phyloP scores from a whole-genome alignment of 2,329 filamentous ascomycete genomes.

The Rhynchosporium agropyri region DNA sequence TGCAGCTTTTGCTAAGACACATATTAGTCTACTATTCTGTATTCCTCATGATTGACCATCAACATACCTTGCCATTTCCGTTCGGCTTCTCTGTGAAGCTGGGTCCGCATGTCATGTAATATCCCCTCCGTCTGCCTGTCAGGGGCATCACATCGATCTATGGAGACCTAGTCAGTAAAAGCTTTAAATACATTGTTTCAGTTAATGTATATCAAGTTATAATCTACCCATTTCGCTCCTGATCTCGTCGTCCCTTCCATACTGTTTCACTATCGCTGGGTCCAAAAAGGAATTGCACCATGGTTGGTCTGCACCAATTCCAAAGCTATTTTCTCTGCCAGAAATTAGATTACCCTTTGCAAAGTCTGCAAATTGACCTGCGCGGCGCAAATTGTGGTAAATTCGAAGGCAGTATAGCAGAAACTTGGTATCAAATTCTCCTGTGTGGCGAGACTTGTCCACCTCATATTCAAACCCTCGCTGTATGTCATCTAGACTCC shows the following conservation, averaged over 20 bases:
- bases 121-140: not conserved
- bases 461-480: not conserved
- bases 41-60: not conserved
- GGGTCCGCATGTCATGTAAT: not conserved
- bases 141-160: not conserved
- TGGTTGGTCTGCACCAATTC: not conserved
- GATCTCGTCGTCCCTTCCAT: conserved; percentile 2
- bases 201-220: not conserved
- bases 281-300: not conserved
- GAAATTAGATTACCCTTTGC: not conserved
- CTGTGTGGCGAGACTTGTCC: not conserved
- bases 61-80: not conserved
- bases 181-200: not conserved
- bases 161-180: not conserved
- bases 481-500: not conserved
- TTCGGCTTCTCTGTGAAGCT: conserved; percentile 12
- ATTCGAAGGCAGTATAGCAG: conserved; percentile 13
- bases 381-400: conserved; percentile 6
- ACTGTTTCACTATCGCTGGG: not conserved
- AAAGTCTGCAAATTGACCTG: not conserved
- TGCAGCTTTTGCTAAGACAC: not conserved
- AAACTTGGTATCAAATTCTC: not conserved
- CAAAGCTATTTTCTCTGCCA: not conserved
- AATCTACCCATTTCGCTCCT: not conserved
- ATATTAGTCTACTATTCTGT: not conserved